Base-by-base conservation (phyloP, 106 monocot species). In the Allium fistulosum region DNA sequence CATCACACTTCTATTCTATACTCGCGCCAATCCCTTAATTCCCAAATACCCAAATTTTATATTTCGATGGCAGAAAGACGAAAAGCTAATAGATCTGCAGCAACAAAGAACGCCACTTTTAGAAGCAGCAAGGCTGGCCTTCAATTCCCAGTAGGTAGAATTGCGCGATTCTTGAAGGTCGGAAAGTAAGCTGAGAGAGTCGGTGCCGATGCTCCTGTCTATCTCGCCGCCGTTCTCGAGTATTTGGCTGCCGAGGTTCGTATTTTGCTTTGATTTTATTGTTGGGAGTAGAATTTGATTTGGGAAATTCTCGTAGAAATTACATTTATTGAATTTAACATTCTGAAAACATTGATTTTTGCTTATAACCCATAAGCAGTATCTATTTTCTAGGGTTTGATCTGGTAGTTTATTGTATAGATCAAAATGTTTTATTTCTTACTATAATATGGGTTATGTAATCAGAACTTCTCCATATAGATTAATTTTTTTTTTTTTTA, bases 171-270 rank as follows among this genome's bases (percentile, higher is more conserved):
- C 50, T 15, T 61, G 11, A 71, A 71, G 61, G 71, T 47, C 7
- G 71, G 71, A 1, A 60, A 61, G 45, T 71, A 71, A 59, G 59
- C 71, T 11, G 59, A 71, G 59, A 48, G 71, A n/a, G 71, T 71
- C 51, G 61, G 71, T 8, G 69, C 80, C 46, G 83, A 83, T 5
- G 88, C 88, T 14, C 83, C 88, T 46, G 88, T 88, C 48, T 88
- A 88, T 49, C 84, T 88, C 55, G 76, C 88, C 61, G 83, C 83
- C 73, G 88, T 88, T 18, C 84, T 84, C 11, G 88, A 88, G 67
- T 88, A 88, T 60, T 76, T 84, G 37, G 81, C 88, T 14, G 88
- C 88, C 18, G 88, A 88, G 84, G 84, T 84, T 62, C 47, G 18
- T 18, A 3, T 17, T 49, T 46, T 46, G 0, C 7, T 14, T 46